These are phyloP conservation scores for Epichloe typhina DNA, from an alignment of 2,329 filamentous ascomycete species.

Conservation along the genomic window DNA sequence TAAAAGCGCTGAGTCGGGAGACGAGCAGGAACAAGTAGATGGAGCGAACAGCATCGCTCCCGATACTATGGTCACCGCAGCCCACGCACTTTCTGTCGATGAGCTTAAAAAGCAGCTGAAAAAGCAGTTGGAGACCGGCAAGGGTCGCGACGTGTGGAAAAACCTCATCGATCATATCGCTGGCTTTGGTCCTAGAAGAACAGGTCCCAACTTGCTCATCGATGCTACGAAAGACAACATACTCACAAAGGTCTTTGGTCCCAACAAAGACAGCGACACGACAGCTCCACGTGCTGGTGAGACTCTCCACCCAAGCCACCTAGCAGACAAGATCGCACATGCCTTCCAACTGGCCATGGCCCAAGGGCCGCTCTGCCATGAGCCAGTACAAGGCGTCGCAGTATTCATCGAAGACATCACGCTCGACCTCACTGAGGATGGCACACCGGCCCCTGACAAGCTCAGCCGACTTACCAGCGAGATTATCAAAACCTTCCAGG, in stretches of 20 bases:
- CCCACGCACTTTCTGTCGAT: constrained; percentile 50
- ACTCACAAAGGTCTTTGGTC: constrained; percentile 55
- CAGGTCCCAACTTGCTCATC: constrained; percentile 79
- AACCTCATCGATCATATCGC: constrained; percentile 66
- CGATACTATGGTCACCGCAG: constrained; percentile 45
- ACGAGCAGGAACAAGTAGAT: constrained; percentile 18
- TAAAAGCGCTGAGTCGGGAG: constrained; percentile 23
- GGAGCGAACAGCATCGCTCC: constrained; percentile 31
- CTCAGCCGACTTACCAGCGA: constrained; percentile 80
- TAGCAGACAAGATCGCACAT: constrained; percentile 82
- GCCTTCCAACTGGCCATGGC: constrained; percentile 86
- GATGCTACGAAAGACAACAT: constrained; percentile 63
- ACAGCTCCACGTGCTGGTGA: constrained; percentile 30
- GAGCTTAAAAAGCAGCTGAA: constrained; percentile 69
- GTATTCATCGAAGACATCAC: constrained; percentile 75
- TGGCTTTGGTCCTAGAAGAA: constrained; percentile 78
- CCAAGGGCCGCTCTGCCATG: constrained; percentile 82
- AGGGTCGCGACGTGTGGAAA: constrained; percentile 63
- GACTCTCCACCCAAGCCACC: constrained; percentile 47
- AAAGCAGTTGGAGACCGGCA: constrained; percentile 53
- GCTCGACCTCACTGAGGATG: constrained; percentile 42
- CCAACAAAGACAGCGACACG: constrained; percentile 20
- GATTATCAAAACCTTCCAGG: constrained; percentile 78
- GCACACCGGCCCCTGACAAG: constrained; percentile 47
- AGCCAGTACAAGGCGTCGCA: constrained; percentile 85